Percentiles rank a stretch among this genome's conserved stretches.
phyloP scores from a whole-genome alignment of 2,329 filamentous ascomycete species.

The Colletotrichum sp. region DNA sequence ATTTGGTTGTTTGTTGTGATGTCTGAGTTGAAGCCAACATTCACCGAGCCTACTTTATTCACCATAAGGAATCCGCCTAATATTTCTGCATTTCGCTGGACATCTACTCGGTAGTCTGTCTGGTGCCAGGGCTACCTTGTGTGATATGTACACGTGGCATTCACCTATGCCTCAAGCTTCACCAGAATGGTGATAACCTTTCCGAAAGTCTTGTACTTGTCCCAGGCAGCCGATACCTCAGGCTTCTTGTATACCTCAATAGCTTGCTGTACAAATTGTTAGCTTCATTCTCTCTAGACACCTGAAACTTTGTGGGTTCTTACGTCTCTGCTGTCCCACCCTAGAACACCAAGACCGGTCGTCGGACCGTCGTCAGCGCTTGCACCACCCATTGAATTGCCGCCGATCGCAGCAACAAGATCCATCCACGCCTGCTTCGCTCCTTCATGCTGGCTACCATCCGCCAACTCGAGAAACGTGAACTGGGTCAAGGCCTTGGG shows the following conservation, averaged over 20 bases:
- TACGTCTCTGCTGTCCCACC: constrained; percentile 17
- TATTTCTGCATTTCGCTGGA: neutral
- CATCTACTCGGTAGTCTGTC: neutral
- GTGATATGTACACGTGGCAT: no score
- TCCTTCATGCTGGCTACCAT: constrained; percentile 9
- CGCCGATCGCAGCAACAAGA: neutral
- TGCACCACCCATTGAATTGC: neutral
- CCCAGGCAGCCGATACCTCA: neutral
- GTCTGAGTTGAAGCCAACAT: neutral
- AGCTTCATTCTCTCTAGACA: neutral
- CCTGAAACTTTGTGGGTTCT: neutral
- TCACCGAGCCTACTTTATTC: neutral
- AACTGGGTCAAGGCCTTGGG: constrained; percentile 1
- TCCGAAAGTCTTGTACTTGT: constrained; percentile 3
- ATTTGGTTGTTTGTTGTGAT: neutral
- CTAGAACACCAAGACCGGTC: neutral
- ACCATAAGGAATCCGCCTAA: rapidly evolving
- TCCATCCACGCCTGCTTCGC: constrained; percentile 7
- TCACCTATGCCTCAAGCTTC: neutral
- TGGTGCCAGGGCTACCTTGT: neutral
- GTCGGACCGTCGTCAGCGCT: neutral
- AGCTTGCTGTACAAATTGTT: neutral
- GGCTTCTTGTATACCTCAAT: constrained; percentile 4
- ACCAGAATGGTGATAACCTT: constrained; percentile 1
- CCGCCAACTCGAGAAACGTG: neutral